A percentile compares a stretch with the other conserved stretches of the same genome.
Conservation (phyloP, 805 yeast genomes). For the Clavispora phyllophila region DNA sequence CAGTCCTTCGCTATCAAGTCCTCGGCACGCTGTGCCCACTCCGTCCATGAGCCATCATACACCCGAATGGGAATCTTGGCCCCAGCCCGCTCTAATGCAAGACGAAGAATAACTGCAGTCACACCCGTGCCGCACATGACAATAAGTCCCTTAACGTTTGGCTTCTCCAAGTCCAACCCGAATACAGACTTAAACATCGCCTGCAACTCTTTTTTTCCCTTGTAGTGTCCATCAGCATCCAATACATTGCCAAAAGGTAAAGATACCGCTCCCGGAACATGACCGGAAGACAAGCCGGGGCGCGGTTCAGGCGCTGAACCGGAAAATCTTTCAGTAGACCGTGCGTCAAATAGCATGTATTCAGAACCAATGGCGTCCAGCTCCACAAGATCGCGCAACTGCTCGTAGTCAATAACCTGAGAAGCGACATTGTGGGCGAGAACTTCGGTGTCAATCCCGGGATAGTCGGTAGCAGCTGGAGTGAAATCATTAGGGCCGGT, state of each 20-base stretch:
- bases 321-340: constrained; percentile 67
- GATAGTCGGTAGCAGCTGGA: constrained; percentile 11
- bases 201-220: constrained; percentile 41
- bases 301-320: constrained; percentile 88
- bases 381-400: constrained; percentile 54
- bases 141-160: constrained; percentile 57
- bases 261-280: constrained; percentile 73
- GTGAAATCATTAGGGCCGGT: constrained; percentile 13
- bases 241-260: constrained; percentile 69
- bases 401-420: constrained; percentile 64
- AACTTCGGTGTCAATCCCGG: constrained; percentile 18
- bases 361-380: constrained; percentile 21
- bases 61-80: constrained; percentile 35
- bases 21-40: constrained; percentile 78
- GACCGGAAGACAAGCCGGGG: constrained; percentile 84
- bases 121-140: constrained; percentile 97
- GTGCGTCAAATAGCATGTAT: constrained; percentile 72
- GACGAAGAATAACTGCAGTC: constrained; percentile 80
- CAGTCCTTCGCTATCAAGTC: constrained; percentile 43
- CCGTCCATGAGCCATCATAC: constrained; percentile 83
- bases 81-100: constrained; percentile 49
- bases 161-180: constrained; percentile 25
- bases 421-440: constrained; percentile 31
- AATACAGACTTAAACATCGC: constrained; percentile 38
- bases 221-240: constrained; percentile 44